Percentiles rank a stretch among this genome's conserved stretches.
These are phyloP conservation scores for Clarireedia monteithiana DNA, from an alignment of 2,329 filamentous ascomycete species.

Conservation along the genomic window DNA sequence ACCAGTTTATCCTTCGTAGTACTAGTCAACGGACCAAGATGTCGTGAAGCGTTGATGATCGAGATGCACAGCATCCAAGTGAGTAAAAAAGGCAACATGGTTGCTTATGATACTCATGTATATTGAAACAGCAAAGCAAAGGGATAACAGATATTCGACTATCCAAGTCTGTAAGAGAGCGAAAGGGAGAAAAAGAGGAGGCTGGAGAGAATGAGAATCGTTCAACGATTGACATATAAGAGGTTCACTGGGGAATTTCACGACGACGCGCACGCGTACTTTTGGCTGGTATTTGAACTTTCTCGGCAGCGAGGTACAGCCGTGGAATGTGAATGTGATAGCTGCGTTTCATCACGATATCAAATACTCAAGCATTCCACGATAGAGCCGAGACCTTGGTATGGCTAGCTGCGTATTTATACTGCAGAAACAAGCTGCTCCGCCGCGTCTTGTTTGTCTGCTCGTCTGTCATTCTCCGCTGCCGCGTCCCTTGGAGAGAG, in stretches of 20 bases:
- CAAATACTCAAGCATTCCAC: no score
- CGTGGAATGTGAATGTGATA: constrained; percentile 6
- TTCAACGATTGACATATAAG: background rate
- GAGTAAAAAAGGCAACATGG: background rate
- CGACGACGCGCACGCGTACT: background rate
- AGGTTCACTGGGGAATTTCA: no score
- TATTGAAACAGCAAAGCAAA: background rate
- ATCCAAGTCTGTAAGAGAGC: background rate
- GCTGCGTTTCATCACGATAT: no score
- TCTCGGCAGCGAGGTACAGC: background rate
- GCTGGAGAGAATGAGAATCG: background rate
- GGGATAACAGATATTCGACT: background rate
- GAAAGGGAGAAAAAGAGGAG: background rate
- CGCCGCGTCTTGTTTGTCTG: background rate
- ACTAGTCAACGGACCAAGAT: background rate
- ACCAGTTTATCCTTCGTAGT: background rate
- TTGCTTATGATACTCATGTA: background rate
- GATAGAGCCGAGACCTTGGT: no score
- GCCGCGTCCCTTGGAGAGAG: no score
- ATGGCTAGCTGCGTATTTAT: no score
- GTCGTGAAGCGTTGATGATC: background rate
- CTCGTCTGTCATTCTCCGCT: background rate
- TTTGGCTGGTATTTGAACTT: background rate
- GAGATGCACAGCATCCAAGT: background rate
- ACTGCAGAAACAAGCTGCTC: no score